Evolutionary conservation across 2,329 filamentous ascomycete genomes (phyloP).

Genomic region (Fusarium dimerum): DNA sequence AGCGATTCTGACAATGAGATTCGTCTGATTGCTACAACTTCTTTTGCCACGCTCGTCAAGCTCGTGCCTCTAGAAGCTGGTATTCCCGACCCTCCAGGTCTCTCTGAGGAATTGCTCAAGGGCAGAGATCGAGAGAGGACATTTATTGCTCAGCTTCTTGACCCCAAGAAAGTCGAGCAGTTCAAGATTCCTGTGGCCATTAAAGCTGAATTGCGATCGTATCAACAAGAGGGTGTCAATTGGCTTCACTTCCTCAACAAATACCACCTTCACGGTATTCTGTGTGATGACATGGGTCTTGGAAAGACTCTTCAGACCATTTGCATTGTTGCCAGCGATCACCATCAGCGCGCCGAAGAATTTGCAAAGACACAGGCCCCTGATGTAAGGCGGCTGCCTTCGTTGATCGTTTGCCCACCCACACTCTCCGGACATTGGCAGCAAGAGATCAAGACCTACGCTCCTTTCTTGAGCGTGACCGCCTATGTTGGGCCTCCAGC

Average conservation of each 20-base stretch:
- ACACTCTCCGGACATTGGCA: slow-evolving; percentile 98
- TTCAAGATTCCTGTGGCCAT: slow-evolving; percentile 95
- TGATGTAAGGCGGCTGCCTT: slow-evolving; percentile 80
- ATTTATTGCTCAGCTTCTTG: slow-evolving; percentile 94
- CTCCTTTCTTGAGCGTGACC: slow-evolving; percentile 86
- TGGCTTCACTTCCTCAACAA: slow-evolving; percentile 98
- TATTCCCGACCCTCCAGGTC: slow-evolving; percentile 91
- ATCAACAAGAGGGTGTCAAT: slow-evolving; percentile 98
- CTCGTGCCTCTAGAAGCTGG: slow-evolving; percentile 95
- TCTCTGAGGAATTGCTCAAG: slow-evolving; percentile 84
- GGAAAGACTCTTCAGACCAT: slow-evolving; percentile 97
- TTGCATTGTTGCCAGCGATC: slow-evolving; percentile 97
- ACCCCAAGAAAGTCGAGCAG: slow-evolving; percentile 93
- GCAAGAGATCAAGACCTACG: slow-evolving; percentile 94
- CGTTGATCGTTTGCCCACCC: slow-evolving; percentile 92
- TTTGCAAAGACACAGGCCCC: slow-evolving; percentile 78
- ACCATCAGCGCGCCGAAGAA: slow-evolving; percentile 89
- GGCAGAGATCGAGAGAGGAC: slow-evolving; percentile 93
- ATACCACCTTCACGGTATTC: slow-evolving; percentile 95
- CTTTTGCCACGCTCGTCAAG: slow-evolving; percentile 95
- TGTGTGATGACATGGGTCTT: slow-evolving; percentile 98
- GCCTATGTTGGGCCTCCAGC: slow-evolving; percentile 88
- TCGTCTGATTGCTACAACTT: slow-evolving; percentile 89
- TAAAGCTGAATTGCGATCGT: slow-evolving; percentile 93
- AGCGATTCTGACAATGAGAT: slow-evolving; percentile 98